phyloP scores from a whole-genome alignment of 2,329 filamentous ascomycete genomes.

The Shiraia sp. region DNA sequence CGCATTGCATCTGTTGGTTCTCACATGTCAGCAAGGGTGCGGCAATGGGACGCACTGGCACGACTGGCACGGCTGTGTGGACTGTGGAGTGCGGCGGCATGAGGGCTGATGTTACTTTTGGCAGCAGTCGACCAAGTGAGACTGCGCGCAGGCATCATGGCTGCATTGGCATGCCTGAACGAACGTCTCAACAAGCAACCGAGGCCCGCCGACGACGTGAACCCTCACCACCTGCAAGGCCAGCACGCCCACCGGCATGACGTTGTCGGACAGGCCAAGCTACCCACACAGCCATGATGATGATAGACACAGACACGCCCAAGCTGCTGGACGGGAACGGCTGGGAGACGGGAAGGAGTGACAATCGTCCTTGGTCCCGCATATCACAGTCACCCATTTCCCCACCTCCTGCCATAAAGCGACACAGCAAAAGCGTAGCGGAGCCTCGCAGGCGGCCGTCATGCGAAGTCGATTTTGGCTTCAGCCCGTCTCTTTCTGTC shows the following conservation, averaged over 20 bases:
- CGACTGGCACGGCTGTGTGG: too few species aligned
- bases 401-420: slow-evolving; percentile 12
- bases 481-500: slow-evolving; percentile 21
- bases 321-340: slow-evolving; percentile 13
- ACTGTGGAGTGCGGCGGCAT: slow-evolving; percentile 10
- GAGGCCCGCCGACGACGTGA: slow-evolving; percentile 1
- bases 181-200: background rate
- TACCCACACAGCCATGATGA: too few species aligned
- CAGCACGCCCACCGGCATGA: slow-evolving; percentile 3
- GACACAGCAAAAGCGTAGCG: slow-evolving; percentile 7
- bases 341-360: slow-evolving; percentile 6
- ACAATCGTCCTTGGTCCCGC: slow-evolving; percentile 7
- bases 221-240: slow-evolving; percentile 4
- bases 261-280: slow-evolving; percentile 7
- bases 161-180: background rate
- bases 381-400: slow-evolving; percentile 9
- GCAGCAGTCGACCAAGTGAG: slow-evolving; percentile 11
- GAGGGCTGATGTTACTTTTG: slow-evolving; percentile 7
- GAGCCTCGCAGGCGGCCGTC: slow-evolving; percentile 1
- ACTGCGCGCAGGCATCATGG: slow-evolving; percentile 2
- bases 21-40: slow-evolving; percentile 19
- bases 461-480: slow-evolving; percentile 24
- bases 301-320: too few species aligned
- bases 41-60: too few species aligned
- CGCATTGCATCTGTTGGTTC: slow-evolving; percentile 4